Evolutionary conservation across 805 yeast genomes (phyloP).

Genomic region (Lipomyces spencermartinsiae): DNA sequence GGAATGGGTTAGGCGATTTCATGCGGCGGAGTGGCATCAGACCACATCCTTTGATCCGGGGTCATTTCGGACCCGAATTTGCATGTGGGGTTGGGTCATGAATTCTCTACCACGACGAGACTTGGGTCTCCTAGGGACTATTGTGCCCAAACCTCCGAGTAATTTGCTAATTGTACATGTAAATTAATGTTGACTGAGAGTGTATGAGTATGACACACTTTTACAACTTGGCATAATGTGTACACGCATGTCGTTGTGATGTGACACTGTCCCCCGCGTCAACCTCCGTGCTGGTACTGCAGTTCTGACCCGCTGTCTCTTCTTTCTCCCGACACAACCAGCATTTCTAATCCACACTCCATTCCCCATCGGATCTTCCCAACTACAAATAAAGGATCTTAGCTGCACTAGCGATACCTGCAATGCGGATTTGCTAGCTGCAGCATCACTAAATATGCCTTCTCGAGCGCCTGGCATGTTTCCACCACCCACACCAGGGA

Average conservation of each 20-base stretch:
- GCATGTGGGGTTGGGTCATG: background rate
- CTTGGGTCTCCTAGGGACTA: too few relatives aligned
- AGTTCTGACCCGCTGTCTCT: background rate
- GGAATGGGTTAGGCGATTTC: too few relatives aligned
- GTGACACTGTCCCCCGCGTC: too few relatives aligned
- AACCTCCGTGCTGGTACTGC: background rate
- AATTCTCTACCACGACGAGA: too few relatives aligned
- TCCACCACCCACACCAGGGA: constrained; percentile 30
- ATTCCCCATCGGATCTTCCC: background rate
- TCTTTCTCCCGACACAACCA: too few relatives aligned
- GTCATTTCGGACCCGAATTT: background rate
- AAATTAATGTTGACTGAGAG: background rate
- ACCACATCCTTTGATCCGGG: background rate
- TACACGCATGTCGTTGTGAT: background rate
- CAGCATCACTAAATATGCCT: background rate
- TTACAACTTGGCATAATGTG: background rate
- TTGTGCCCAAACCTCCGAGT: too few relatives aligned
- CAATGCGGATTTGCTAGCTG: background rate
- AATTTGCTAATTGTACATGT: too few relatives aligned
- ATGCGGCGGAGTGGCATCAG: background rate
- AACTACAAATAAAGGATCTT: background rate
- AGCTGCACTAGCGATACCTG: background rate
- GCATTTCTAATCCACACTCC: background rate
- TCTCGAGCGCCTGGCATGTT: constrained; percentile 3
- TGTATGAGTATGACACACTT: background rate